phyloP scores from a whole-genome alignment of 805 yeast species.

The Ogataea saltuana region DNA sequence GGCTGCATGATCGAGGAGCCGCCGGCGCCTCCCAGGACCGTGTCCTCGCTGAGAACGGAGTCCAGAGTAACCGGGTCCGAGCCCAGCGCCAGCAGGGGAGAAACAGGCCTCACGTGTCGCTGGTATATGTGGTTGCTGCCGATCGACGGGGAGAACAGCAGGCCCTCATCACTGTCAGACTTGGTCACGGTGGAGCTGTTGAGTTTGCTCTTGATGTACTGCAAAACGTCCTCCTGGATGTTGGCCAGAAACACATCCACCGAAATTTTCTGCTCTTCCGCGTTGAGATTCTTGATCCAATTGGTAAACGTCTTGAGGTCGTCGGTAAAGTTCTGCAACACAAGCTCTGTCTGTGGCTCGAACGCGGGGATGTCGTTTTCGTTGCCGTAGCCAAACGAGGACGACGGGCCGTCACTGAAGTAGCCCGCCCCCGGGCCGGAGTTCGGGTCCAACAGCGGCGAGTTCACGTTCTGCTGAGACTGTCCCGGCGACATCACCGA shows the following conservation, averaged over 20 bases:
- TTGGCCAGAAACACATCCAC: conserved; percentile 49
- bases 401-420: conserved; percentile 19
- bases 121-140: conserved; percentile 27
- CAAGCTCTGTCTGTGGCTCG: conserved; percentile 32
- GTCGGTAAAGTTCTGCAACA: conserved; percentile 38
- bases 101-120: conserved; percentile 33
- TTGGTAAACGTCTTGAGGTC: conserved; percentile 47
- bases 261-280: conserved; percentile 48
- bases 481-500: conserved; percentile 20
- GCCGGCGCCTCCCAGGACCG: conserved; percentile 8
- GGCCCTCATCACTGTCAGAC: conserved; percentile 15
- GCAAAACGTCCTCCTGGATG: conserved; percentile 46
- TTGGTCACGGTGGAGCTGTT: conserved; percentile 29
- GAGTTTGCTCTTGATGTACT: conserved; percentile 45
- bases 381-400: conserved; percentile 17
- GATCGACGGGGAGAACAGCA: conserved; percentile 28
- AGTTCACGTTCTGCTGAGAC: conserved; percentile 15
- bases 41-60: conserved; percentile 37
- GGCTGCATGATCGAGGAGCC: conserved; percentile 14
- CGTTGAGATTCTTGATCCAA: conserved; percentile 48
- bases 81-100: conserved; percentile 35
- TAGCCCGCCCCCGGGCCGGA: conserved; percentile 15
- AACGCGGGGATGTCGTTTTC: conserved; percentile 36
- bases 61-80: conserved; percentile 42
- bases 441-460: conserved; percentile 22